phyloP scores from a whole-genome alignment of 495 filamentous ascomycete species.

The Gamarada debralockiae region DNA sequence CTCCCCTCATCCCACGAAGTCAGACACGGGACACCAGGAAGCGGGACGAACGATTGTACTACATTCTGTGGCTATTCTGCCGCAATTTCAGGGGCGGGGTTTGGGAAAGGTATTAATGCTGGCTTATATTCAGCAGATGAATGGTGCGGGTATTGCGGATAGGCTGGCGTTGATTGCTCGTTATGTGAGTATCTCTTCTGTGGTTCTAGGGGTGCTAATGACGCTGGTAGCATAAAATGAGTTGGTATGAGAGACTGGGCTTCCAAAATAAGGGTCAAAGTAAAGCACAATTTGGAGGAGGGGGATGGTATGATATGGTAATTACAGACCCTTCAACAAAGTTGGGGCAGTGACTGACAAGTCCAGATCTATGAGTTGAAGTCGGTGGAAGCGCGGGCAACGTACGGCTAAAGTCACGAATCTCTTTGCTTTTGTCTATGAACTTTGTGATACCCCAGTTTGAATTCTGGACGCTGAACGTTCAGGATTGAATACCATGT shows the following conservation, averaged over 20 bases:
- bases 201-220: slow-evolving; percentile 6
- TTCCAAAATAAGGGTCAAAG: slow-evolving; percentile 69
- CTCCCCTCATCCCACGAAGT: slow-evolving; percentile 24
- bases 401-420: slow-evolving; percentile 17
- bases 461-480: no score
- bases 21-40: slow-evolving; percentile 58
- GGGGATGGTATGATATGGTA: slow-evolving; percentile 76
- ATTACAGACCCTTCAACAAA: slow-evolving; percentile 5
- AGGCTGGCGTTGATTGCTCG: slow-evolving; percentile 76
- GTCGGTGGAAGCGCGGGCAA: slow-evolving; percentile 11
- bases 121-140: slow-evolving; percentile 66
- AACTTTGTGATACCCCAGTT: slow-evolving; percentile 21
- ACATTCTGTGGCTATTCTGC: slow-evolving; percentile 78
- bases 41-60: slow-evolving; percentile 69
- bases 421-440: not conserved
- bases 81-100: slow-evolving; percentile 67
- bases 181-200: slow-evolving; percentile 40
- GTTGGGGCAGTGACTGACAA: not conserved
- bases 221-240: slow-evolving; percentile 40
- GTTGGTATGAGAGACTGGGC: slow-evolving; percentile 74
- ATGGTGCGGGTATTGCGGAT: slow-evolving; percentile 60
- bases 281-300: slow-evolving; percentile 62
- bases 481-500: no score
- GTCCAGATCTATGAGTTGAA: slow-evolving; percentile 21
- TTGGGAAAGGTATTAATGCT: slow-evolving; percentile 74